Base-by-base conservation (phyloP, 495 filamentous ascomycete species). In the Xylaria flabelliformis region DNA sequence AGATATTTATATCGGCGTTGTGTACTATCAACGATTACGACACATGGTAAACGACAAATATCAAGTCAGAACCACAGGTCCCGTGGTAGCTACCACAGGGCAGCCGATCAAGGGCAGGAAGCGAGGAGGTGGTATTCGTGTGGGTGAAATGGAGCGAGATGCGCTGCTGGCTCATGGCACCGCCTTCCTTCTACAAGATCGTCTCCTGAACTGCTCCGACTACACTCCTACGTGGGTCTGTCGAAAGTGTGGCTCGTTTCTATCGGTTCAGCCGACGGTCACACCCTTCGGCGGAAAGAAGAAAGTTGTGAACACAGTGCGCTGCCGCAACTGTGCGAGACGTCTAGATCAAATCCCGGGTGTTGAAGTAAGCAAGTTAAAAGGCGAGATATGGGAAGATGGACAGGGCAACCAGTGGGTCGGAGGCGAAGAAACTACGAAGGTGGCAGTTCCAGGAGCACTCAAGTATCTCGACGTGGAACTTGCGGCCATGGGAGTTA, bases 41-140 rank as follows among this genome's bases (percentile, higher is more conserved):
- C 96, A 99, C 89, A 99, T 99, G 96, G 96, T 99, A 26, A 97
- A 97, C 86, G 96, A 99, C 81, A 99, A 99, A 82, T 99, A 94
- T 88, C 96, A 99, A 82, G 96, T 98, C 70, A 90, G 96, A 79
- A 98, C 96, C 3, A 99, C 96, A 0, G 96, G 96, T 44, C 94
- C 93, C 41, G 91, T 98, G 58, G 94, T 93, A 65, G 85, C 89
- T 29, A 87, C 97, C 32, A 98, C 95, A 9, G 96, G 97, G 42
- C 96, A 99, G 80, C 96, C 96, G 34, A 94, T 98, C 83, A 97
- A 99, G 85, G 96, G 96, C 70, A 87, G 95, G 77, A 94, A 94
- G 77, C 93, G 93, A 85, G 96, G 96, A 75, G 96, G 96, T 81
- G 96, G 96, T 89, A 97, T 99, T 77, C 93, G 96, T 85, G 95